A percentile compares a stretch with the other conserved stretches of the same genome.
phyloP scores from a whole-genome alignment of 2,329 filamentous ascomycete species.

The Botryotinia globosa region DNA sequence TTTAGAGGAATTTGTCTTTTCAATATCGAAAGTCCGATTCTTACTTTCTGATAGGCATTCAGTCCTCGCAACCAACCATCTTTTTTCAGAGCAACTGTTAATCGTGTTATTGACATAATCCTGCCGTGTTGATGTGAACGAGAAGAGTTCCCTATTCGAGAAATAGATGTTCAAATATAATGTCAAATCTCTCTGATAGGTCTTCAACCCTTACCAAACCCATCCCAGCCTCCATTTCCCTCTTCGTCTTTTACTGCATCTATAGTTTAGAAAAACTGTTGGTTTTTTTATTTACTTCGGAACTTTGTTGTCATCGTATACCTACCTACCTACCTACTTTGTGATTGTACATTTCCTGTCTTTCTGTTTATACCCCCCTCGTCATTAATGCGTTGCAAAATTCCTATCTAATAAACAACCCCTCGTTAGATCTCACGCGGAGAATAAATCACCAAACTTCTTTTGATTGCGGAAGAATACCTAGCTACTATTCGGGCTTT shows the following conservation, averaged over 20 bases:
- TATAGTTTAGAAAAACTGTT: background rate
- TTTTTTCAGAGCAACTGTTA: background rate
- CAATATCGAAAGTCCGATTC: background rate
- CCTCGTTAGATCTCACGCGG: background rate
- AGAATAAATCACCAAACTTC: background rate
- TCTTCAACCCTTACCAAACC: background rate
- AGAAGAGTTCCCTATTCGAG: background rate
- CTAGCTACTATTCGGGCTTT: background rate
- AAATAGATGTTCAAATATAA: background rate
- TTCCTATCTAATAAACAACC: background rate
- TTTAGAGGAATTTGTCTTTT: background rate
- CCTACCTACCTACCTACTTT: background rate
- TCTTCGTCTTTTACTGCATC: slow-evolving; percentile 14
- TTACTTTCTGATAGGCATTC: background rate
- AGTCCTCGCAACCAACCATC: background rate
- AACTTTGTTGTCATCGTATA: background rate
- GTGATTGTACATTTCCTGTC: background rate
- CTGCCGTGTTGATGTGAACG: background rate
- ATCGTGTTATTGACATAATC: background rate
- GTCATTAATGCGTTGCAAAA: background rate
- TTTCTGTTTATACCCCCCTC: background rate
- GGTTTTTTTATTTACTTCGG: background rate
- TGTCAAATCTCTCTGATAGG: background rate
- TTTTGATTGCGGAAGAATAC: background rate
- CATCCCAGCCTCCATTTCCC: background rate